Base-by-base conservation (phyloP, 805 yeast species). In the Pachysolen tannophilus region DNA sequence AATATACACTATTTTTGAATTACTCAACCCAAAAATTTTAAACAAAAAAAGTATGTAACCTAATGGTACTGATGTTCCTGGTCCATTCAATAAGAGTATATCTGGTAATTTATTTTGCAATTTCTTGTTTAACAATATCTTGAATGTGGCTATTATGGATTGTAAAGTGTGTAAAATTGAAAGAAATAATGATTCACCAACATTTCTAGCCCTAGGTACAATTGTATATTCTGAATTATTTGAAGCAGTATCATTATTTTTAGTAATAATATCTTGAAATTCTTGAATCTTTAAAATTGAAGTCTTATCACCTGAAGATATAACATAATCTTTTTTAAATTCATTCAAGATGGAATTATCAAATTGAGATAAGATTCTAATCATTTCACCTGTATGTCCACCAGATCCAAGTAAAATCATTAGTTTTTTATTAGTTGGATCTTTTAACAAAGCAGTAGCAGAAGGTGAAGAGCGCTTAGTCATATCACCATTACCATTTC, bases 321-420 rank as follows among this genome's bases (percentile, higher is more conserved):
- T 50, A 8, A 55, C 44, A 33, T 56, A 59, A 6, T 45, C 42
- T 16, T 55, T 35, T 21, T 42, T 34, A 19, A 61, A 44, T 10
- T 30, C 31, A 2, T 35, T 20, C n/a, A 56, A 18, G 8, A 36
- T 40, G 1, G 47, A 24, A 4, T 38, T 37, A 16, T 61, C 49
- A 30, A 70, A 58, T 26, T 63, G 63, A 5, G 50, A 41, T 8
- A 85, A 52, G 13, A 90, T 62, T 18, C 88, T 62, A n/a, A 88
- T 54, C 94, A 90, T 85, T 55, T 90, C 97, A 2, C 96, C 97
- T 0, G 97, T 87, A 49, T 87, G 97, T 3, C 97, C 97, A 2
- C 98, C 98, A 1, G 96, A 86, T 0, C 97, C 97, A 8, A 90
- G 58, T n/a, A 86, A 65, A 1, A 82, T 61, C 70, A 82, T 67